Percentiles rank a stretch among this genome's conserved stretches.
Evolutionary conservation across 192 early-diverging fungal genomes (phyloP).

Genomic region (Thamnidium elegans): DNA sequence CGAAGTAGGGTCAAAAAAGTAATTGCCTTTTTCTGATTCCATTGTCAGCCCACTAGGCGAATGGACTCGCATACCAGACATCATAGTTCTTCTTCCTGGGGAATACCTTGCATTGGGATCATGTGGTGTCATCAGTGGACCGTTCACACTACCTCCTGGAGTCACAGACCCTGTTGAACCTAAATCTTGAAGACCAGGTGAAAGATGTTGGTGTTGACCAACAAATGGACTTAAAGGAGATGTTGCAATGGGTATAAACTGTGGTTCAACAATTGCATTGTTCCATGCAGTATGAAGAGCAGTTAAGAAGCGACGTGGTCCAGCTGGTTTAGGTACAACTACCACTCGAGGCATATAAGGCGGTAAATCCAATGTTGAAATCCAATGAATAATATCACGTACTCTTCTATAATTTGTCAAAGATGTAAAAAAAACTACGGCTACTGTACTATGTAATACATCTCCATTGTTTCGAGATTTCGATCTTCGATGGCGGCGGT

Average conservation of each 20-base stretch:
- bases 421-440: slow-evolving; percentile 55
- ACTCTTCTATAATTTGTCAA: slow-evolving; percentile 47
- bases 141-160: neutral
- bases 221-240: slow-evolving; percentile 41
- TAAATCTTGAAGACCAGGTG: neutral
- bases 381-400: slow-evolving; percentile 43
- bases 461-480: neutral
- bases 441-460: slow-evolving; percentile 35
- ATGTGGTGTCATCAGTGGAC: slow-evolving; percentile 12
- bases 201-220: neutral
- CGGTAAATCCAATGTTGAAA: slow-evolving; percentile 15
- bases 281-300: slow-evolving; percentile 55
- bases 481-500: neutral
- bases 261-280: slow-evolving; percentile 45
- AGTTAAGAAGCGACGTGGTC: slow-evolving; percentile 57
- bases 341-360: slow-evolving; percentile 44
- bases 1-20: slow-evolving; percentile 13
- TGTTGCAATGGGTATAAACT: slow-evolving; percentile 53
- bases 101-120: slow-evolving; percentile 2
- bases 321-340: slow-evolving; percentile 59
- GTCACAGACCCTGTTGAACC: too few relatives aligned
- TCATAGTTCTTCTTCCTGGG: slow-evolving; percentile 7
- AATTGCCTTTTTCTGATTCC: slow-evolving; percentile 17
- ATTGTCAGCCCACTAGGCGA: neutral
- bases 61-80: neutral